Evolutionary conservation across 345 rosid species (phyloP).

Genomic region (Durio zibethinus): DNA sequence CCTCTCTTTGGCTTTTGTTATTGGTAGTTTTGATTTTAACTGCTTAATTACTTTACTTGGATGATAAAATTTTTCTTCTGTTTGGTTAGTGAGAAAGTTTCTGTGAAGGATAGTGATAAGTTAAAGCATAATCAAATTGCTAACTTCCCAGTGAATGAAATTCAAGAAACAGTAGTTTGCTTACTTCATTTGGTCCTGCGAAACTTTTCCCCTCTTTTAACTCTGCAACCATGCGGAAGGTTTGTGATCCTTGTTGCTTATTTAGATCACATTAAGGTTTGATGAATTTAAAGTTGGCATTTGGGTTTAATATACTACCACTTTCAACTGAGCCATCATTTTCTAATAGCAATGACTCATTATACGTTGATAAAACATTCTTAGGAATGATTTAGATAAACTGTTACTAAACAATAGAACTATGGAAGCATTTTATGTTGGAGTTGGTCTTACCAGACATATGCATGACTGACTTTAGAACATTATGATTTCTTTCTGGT

Average conservation of each 20-base stretch:
- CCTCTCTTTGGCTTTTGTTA: no score
- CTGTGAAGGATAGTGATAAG: not conserved
- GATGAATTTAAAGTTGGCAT: not conserved
- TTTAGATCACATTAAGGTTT: not conserved
- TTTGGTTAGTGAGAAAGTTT: not conserved
- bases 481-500: not conserved
- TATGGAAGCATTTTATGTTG: not conserved
- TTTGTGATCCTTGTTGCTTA: not conserved
- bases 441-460: not conserved
- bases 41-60: not conserved
- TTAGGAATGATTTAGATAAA: not conserved
- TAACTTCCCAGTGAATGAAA: not conserved
- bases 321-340: not conserved
- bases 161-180: not conserved
- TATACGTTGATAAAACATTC: not conserved
- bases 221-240: not conserved
- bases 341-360: not conserved
- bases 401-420: not conserved
- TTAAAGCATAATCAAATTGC: not conserved
- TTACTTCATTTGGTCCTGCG: constrained; percentile 5
- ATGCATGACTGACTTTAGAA: not conserved
- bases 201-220: not conserved
- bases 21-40: not conserved
- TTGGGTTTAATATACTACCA: not conserved
- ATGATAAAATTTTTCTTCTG: not conserved